Evolutionary conservation across 352 stramenopile species (phyloP).

Genomic region (Pseudoperonospora humuli): DNA sequence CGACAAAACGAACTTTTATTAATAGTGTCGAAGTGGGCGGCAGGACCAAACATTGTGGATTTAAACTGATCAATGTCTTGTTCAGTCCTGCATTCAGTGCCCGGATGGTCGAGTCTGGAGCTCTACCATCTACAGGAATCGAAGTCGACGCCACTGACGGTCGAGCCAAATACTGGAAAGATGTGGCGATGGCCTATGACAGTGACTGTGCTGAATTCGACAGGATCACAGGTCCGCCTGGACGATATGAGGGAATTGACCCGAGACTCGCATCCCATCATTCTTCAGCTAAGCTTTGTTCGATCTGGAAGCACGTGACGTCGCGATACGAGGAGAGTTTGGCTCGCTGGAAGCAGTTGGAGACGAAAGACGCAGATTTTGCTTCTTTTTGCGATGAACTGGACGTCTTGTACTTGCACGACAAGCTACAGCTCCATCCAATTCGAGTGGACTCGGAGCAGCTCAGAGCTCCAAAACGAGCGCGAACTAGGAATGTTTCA

Average conservation of each 20-base stretch:
- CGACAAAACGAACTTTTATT: neutral
- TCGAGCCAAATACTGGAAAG: slow-evolving; percentile 10
- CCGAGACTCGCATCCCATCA: slow-evolving; percentile 1
- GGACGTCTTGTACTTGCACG: slow-evolving; percentile 8
- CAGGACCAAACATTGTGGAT: slow-evolving; percentile 13
- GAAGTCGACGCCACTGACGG: neutral
- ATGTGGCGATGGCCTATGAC: slow-evolving; percentile 5
- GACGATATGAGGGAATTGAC: slow-evolving; percentile 13
- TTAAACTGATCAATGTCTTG: slow-evolving; percentile 11
- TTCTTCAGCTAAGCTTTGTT: slow-evolving; percentile 4
- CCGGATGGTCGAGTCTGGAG: slow-evolving; percentile 7
- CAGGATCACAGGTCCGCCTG: slow-evolving; percentile 4
- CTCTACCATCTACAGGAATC: slow-evolving; percentile 8
- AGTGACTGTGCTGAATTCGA: slow-evolving; percentile 1
- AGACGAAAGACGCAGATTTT: slow-evolving; percentile 4
- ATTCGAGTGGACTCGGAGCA: slow-evolving; percentile 4
- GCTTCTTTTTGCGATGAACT: slow-evolving; percentile 8
- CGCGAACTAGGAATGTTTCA: neutral
- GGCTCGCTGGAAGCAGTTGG: slow-evolving; percentile 13
- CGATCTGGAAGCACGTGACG: slow-evolving; percentile 11
- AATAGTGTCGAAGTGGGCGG: neutral
- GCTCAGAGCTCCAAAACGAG: slow-evolving; percentile 1
- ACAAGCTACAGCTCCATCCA: slow-evolving; percentile 8
- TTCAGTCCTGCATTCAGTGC: slow-evolving; percentile 8
- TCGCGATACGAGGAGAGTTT: slow-evolving; percentile 5